A percentile compares a stretch with the other conserved stretches of the same genome.
Conservation (phyloP, 257 asterid species). For the Nicotiana tabacum region DNA sequence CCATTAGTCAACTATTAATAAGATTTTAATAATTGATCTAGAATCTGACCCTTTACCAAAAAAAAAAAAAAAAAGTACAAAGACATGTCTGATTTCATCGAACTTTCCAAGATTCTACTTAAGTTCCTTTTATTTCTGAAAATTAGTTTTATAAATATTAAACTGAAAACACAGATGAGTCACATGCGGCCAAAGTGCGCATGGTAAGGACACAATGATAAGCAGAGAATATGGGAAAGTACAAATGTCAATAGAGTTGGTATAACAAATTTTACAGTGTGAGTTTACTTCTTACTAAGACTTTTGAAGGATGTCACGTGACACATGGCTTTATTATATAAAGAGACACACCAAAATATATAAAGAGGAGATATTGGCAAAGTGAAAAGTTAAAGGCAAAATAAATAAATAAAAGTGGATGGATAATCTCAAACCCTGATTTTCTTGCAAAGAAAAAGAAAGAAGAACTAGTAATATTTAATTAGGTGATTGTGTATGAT, state of each 20-base stretch:
- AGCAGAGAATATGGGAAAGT: constrained; percentile 48
- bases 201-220: constrained; percentile 62
- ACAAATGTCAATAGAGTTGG: constrained; percentile 10
- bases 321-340: constrained; percentile 11
- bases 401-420: constrained; percentile 15
- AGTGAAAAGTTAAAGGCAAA: constrained; percentile 35
- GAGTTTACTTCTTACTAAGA: neutral
- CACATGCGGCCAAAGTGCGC: constrained; percentile 51
- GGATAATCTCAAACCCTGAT: neutral
- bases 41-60: constrained; percentile 37
- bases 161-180: constrained; percentile 4
- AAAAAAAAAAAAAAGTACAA: constrained; percentile 17
- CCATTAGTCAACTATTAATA: constrained; percentile 42
- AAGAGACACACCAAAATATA: constrained; percentile 11
- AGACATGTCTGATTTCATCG: constrained; percentile 6
- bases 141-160: neutral
- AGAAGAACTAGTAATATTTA: neutral
- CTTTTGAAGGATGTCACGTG: constrained; percentile 40
- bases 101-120: constrained; percentile 15
- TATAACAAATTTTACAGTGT: constrained; percentile 3
- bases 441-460: neutral
- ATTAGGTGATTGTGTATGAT: neutral
- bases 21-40: constrained; percentile 15
- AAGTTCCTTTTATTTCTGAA: neutral
- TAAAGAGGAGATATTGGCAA: constrained; percentile 28